Evolutionary conservation across 371 early-diverging fungal genomes (phyloP), one percentile per base, ranked within the genome.

Genomic region (Mucor irregularis): DNA sequence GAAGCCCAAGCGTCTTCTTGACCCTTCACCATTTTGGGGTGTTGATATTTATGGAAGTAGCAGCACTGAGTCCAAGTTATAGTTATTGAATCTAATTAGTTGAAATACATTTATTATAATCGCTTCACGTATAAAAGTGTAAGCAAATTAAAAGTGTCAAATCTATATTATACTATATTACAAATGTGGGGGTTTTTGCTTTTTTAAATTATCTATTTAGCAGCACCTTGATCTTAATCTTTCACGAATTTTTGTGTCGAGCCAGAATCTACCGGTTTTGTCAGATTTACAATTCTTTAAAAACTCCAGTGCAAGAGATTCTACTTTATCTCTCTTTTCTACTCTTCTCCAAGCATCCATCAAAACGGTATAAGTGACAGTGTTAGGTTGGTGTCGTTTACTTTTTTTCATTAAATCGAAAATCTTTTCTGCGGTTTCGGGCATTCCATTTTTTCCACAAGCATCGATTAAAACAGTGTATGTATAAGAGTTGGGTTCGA

Each of bases 341-440:
- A 53, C 65, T n/a, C 55, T 51, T 16, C 58, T 52, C 63, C 78
- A 78, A 3, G 64, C 74, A 24, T 74, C 71, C 38, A 82, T 66
- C 64, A 84, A 57, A 2, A 62, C 69, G 39, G 61, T 71, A 48
- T 73, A 79, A 10, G 79, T 79, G 0, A 62, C 58, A 2, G 79
- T 73, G 40, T 71, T 74, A 0, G 79, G 79, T 14, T 51, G 26
- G 22, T 67, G 56, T 14, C 45, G 38, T 5, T 38, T 26, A 19
- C 64, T 66, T 10, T 61, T 56, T 26, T 66, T 59, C 79, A 79
- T 76, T 45, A 76, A 49, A 16, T 73, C 62, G 49, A 79, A 79
- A 17, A 79, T 73, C 51, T 65, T 58, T 38, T 70, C 62, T 5
- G 76, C 76, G 13, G 67, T 66, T 37, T 73, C 74, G n/a, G 67